These are phyloP conservation scores for Bretschneidera sinensis DNA, from an alignment of 345 rosid genomes.

Conservation along the genomic window DNA sequence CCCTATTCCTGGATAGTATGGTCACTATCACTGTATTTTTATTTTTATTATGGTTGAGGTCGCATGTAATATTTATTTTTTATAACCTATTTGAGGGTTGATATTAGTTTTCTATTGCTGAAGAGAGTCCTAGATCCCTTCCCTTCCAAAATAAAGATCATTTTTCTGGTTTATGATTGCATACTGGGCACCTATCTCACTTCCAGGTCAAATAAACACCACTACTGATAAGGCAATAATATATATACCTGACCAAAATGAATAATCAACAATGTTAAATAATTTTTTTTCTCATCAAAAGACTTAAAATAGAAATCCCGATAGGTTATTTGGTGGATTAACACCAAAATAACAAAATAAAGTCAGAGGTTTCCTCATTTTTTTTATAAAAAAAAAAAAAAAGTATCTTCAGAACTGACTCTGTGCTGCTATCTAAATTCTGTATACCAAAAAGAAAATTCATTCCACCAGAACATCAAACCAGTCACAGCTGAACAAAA, in stretches of 20 bases:
- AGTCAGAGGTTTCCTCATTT: too few species aligned
- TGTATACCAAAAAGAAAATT: neutral
- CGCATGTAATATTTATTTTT: conserved; percentile 9
- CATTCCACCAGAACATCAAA: neutral
- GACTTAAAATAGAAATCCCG: too few species aligned
- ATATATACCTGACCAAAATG: neutral
- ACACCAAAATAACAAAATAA: too few species aligned
- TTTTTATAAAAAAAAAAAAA: neutral
- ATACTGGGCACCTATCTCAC: neutral
- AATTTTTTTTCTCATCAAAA: too few species aligned
- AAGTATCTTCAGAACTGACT: conserved; percentile 8
- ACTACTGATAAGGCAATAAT: neutral
- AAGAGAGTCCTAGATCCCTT: conserved; percentile 41
- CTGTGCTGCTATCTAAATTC: conserved; percentile 1
- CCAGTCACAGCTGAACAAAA: neutral
- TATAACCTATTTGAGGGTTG: conserved; percentile 12
- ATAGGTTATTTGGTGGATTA: too few species aligned
- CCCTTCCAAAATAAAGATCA: conserved; percentile 34
- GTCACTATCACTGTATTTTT: conserved; percentile 4
- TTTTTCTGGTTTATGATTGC: conserved; percentile 10
- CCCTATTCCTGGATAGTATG: too few species aligned
- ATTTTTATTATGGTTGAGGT: conserved; percentile 3
- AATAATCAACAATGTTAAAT: neutral
- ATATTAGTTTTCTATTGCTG: conserved; percentile 32
- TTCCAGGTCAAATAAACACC: neutral